Evolutionary conservation across 257 asterid genomes (phyloP).

Genomic region (Handroanthus guayacan): DNA sequence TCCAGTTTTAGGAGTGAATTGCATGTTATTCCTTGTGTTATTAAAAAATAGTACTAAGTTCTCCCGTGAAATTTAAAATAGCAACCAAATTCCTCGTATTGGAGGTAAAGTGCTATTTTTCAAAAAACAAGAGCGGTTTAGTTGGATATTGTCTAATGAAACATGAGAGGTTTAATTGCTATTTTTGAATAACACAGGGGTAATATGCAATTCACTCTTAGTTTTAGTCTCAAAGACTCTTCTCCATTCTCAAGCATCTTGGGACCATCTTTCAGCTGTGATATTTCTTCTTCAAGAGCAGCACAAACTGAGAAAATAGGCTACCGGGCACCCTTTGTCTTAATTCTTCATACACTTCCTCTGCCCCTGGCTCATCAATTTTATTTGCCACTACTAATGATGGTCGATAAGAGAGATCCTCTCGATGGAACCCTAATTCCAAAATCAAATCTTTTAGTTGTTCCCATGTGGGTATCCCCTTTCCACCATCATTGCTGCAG

Average conservation of each 20-base stretch:
- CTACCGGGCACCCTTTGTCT: constrained; percentile 63
- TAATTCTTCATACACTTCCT: constrained; percentile 69
- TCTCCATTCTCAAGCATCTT: constrained; percentile 72
- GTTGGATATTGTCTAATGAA: no score
- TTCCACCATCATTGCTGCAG: constrained; percentile 68
- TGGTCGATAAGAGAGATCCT: constrained; percentile 73
- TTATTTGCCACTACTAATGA: constrained; percentile 87
- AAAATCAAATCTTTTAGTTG: constrained; percentile 73
- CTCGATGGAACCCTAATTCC: constrained; percentile 78
- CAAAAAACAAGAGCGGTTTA: no score
- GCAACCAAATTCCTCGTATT: no score
- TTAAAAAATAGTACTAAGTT: no score
- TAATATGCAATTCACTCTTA: no score
- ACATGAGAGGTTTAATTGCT: no score
- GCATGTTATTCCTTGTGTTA: no score
- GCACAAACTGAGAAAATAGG: constrained; percentile 89
- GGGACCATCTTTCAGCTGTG: constrained; percentile 71
- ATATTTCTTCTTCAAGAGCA: constrained; percentile 82
- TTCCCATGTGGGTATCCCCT: constrained; percentile 86
- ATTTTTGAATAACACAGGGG: no score
- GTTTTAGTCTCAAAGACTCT: constrained; percentile 44
- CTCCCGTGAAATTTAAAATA: no score
- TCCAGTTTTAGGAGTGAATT: constrained; percentile 61
- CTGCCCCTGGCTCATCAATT: constrained; percentile 83
- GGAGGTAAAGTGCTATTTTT: no score